Percentiles rank a stretch among this genome's conserved stretches.
Evolutionary conservation across 805 yeast genomes (phyloP).

Genomic region (Suhomyces pyralidae): DNA sequence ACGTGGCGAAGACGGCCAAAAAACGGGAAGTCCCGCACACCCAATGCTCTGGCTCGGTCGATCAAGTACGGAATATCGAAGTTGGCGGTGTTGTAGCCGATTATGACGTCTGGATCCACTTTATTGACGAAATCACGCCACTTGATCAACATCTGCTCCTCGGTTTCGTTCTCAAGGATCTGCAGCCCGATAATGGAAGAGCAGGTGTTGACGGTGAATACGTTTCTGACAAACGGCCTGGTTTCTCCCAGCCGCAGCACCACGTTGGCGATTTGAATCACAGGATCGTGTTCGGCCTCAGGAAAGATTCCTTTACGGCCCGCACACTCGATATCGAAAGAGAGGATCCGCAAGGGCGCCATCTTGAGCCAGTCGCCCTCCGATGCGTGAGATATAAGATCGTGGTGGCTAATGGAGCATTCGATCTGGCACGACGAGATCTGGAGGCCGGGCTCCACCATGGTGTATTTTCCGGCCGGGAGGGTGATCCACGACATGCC

Average conservation of each 20-base stretch:
- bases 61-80: constrained; percentile 92
- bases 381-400: constrained; percentile 74
- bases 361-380: constrained; percentile 92
- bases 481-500: constrained; percentile 98
- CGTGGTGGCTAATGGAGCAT: constrained; percentile 62
- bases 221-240: constrained; percentile 91
- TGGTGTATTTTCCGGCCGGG: constrained; percentile 66
- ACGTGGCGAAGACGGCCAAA: constrained; percentile 73
- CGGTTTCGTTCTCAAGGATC: constrained; percentile 70
- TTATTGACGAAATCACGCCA: constrained; percentile 86
- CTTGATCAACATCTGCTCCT: constrained; percentile 73
- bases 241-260: constrained; percentile 78
- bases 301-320: constrained; percentile 97
- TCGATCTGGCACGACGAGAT: constrained; percentile 86
- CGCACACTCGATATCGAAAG: constrained; percentile 98
- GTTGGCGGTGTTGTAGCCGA: constrained; percentile 93
- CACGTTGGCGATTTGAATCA: constrained; percentile 95
- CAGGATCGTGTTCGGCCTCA: constrained; percentile 89
- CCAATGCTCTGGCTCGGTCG: constrained; percentile 78
- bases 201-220: constrained; percentile 89
- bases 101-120: constrained; percentile 92
- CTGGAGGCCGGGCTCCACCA: constrained; percentile 38
- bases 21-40: constrained; percentile 68
- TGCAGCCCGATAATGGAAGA: constrained; percentile 93
- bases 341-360: constrained; percentile 90